phyloP scores from a whole-genome alignment of 2,329 filamentous ascomycete species.

The Xylaria sp. region DNA sequence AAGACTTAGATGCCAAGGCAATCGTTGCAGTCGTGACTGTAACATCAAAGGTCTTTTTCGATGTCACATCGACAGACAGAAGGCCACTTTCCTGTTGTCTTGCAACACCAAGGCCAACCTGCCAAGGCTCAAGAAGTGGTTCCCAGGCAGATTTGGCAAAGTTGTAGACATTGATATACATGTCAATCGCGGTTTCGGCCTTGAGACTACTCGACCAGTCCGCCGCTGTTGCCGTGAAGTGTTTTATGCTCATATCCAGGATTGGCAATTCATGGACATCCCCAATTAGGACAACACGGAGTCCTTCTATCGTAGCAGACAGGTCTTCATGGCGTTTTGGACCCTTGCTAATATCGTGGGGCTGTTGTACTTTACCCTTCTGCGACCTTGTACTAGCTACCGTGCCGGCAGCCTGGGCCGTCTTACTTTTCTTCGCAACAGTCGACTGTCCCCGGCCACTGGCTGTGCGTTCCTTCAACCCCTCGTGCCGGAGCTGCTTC shows the following conservation, averaged over 20 bases:
- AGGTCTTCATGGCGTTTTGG: conserved; percentile 68
- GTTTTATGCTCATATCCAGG: conserved; percentile 89
- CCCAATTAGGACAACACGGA: conserved; percentile 91
- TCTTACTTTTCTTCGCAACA: conserved; percentile 45
- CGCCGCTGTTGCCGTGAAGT: conserved; percentile 79
- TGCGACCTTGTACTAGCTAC: conserved; percentile 33
- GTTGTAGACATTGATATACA: conserved; percentile 97
- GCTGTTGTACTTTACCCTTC: conserved; percentile 32
- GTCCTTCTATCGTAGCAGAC: conserved; percentile 81
- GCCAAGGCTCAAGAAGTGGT: conserved; percentile 93
- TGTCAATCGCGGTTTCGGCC: conserved; percentile 87
- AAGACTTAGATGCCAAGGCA: conserved; percentile 88
- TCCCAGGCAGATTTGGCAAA: conserved; percentile 99
- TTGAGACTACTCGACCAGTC: conserved; percentile 91
- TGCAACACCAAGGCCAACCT: conserved; percentile 86
- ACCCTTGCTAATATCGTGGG: conserved; percentile 38
- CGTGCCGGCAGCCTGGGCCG: conserved; percentile 41
- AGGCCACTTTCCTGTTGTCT: conserved; percentile 75
- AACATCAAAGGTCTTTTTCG: conserved; percentile 87
- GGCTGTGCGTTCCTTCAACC: conserved; percentile 58
- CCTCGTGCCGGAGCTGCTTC: conserved; percentile 53
- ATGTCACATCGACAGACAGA: conserved; percentile 82
- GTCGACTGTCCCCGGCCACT: conserved; percentile 61
- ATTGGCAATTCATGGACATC: conserved; percentile 95
- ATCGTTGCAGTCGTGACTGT: conserved; percentile 94